A percentile compares a stretch with the other conserved stretches of the same genome.
These are phyloP conservation scores for Phytophthora idaei DNA, from an alignment of 352 stramenopile genomes.

Conservation along the genomic window DNA sequence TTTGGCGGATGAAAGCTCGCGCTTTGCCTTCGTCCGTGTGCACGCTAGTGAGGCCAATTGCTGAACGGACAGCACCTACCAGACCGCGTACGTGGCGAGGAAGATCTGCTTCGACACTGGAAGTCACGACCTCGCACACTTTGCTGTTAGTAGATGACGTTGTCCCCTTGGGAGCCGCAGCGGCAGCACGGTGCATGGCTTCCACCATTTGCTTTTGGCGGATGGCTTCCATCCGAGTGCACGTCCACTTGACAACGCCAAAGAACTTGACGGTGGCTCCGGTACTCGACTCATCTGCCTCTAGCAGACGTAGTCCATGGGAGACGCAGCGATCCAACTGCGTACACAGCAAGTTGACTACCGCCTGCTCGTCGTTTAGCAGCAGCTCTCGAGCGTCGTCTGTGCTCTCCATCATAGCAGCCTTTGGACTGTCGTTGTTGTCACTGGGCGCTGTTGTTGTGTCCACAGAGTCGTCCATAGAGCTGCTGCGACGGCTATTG, in stretches of 20 bases:
- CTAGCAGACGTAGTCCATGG: constrained; percentile 70
- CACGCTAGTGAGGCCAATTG: constrained; percentile 70
- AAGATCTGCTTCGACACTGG: constrained; percentile 72
- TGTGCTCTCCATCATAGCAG: constrained; percentile 74
- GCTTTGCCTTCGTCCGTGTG: constrained; percentile 77
- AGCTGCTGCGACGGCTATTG: constrained; percentile 18
- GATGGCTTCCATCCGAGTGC: constrained; percentile 76
- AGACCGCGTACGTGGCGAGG: constrained; percentile 74
- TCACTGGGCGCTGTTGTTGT: constrained; percentile 15
- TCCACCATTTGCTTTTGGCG: constrained; percentile 71
- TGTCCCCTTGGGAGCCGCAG: constrained; percentile 10
- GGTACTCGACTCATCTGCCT: constrained; percentile 43
- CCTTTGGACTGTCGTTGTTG: constrained; percentile 25
- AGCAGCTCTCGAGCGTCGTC: constrained; percentile 72
- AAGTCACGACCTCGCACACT: constrained; percentile 71
- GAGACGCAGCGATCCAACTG: constrained; percentile 72
- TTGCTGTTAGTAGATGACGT: constrained; percentile 35
- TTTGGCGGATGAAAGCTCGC: constrained; percentile 77
- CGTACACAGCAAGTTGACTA: constrained; percentile 77
- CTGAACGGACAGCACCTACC: constrained; percentile 60
- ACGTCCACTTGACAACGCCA: constrained; percentile 86
- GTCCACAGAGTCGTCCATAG: constrained; percentile 20
- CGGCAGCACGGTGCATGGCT: constrained; percentile 57
- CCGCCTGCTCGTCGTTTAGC: constrained; percentile 70
- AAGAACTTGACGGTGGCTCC: constrained; percentile 86